Evolutionary conservation across 2,329 filamentous ascomycete genomes (phyloP).

Genomic region (Trichoderma koningii): DNA sequence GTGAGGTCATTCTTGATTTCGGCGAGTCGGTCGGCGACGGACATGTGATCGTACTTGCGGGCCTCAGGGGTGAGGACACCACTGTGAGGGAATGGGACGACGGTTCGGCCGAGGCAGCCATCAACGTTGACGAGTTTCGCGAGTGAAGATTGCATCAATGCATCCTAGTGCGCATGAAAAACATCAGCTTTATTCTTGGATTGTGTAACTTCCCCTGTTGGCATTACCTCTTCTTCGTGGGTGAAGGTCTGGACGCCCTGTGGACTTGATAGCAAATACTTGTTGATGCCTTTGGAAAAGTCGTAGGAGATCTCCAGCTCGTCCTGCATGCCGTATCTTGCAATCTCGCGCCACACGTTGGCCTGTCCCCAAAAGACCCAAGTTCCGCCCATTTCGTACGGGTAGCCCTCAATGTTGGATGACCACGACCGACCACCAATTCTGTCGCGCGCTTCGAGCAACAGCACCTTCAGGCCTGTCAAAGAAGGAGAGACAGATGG

Average conservation of each 20-base stretch:
- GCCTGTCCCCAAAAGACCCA: constrained; percentile 22
- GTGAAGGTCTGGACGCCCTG: constrained; percentile 11
- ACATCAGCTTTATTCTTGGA: background rate
- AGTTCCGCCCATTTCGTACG: constrained; percentile 18
- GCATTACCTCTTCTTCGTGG: constrained; percentile 22
- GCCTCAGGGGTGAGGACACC: constrained; percentile 9
- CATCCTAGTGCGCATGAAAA: background rate
- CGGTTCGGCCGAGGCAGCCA: constrained; percentile 15
- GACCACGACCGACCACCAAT: constrained; percentile 21
- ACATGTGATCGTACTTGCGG: constrained; percentile 24
- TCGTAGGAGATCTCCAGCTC: constrained; percentile 21
- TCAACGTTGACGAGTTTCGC: constrained; percentile 22
- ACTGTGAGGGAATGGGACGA: constrained; percentile 16
- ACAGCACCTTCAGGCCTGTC: constrained; percentile 9
- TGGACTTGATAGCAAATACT: constrained; percentile 13
- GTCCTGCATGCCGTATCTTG: constrained; percentile 22
- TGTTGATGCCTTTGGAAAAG: constrained; percentile 19
- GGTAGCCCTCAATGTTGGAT: constrained; percentile 19
- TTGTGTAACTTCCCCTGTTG: no score
- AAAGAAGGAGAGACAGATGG: background rate
- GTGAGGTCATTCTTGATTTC: constrained; percentile 17
- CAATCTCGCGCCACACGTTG: constrained; percentile 22
- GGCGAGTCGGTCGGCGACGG: constrained; percentile 16
- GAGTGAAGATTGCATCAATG: constrained; percentile 20
- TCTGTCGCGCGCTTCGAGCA: constrained; percentile 17